These are phyloP conservation scores for Emergomyces orientalis DNA, from an alignment of 2,329 filamentous ascomycete genomes.

Conservation along the genomic window DNA sequence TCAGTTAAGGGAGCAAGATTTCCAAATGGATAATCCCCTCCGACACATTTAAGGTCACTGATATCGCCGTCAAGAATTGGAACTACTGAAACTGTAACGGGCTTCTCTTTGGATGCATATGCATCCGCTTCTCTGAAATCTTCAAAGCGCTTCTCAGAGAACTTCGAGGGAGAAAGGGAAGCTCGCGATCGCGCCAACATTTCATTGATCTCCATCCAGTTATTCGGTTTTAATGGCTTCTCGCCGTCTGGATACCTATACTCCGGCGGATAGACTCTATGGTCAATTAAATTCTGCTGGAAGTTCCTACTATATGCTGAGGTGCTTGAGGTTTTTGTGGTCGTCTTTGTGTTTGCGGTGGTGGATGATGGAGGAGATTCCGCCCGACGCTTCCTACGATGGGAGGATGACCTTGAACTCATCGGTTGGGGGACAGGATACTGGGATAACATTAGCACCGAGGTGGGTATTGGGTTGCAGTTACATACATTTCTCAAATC, in stretches of 20 bases:
- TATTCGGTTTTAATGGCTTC: constrained; percentile 21
- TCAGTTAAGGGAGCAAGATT: too few relatives aligned
- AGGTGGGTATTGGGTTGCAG: constrained; percentile 9
- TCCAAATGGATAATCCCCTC: too few relatives aligned
- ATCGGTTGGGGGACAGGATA: constrained; percentile 19
- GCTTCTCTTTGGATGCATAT: too few relatives aligned
- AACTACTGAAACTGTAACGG: too few relatives aligned
- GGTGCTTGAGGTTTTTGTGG: constrained; percentile 12
- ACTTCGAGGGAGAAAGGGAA: constrained; percentile 34
- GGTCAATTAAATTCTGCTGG: constrained; percentile 31
- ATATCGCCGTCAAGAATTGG: too few relatives aligned
- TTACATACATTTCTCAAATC: constrained; percentile 26
- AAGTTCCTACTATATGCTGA: constrained; percentile 28
- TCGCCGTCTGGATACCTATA: constrained; percentile 20
- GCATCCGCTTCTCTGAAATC: too few relatives aligned
- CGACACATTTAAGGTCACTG: too few relatives aligned
- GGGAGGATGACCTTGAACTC: constrained; percentile 14
- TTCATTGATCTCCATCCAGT: constrained; percentile 23
- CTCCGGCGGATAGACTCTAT: constrained; percentile 23
- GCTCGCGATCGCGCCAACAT: constrained; percentile 21
- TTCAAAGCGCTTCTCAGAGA: too few relatives aligned
- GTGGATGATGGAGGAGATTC: constrained; percentile 5
- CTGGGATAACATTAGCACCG: constrained; percentile 13
- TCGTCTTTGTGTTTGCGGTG: constrained; percentile 21
- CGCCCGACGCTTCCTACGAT: constrained; percentile 9